A percentile compares a stretch with the other conserved stretches of the same genome.
Evolutionary conservation across 257 asterid species (phyloP).

Genomic region (Petunia axillaris): DNA sequence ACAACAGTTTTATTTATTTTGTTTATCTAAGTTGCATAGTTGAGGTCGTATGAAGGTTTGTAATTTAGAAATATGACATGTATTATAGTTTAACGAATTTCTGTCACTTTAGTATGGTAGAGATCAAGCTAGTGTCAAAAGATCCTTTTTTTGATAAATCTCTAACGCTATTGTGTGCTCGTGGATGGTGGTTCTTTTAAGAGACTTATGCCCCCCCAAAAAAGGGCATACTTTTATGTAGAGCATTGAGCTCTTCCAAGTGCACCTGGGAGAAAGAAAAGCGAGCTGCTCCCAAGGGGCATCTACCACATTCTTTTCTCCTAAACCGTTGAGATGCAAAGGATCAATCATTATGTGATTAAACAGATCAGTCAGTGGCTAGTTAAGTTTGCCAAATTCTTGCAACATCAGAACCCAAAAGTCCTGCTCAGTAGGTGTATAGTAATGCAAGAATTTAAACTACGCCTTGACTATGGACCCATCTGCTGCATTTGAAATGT

Average conservation of each 20-base stretch:
- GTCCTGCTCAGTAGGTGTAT: not conserved
- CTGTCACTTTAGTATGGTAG: not conserved
- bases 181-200: slow-evolving; percentile 10
- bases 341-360: too few relatives aligned
- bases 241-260: not conserved
- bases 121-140: not conserved
- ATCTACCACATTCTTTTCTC: not conserved
- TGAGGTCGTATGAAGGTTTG: not conserved
- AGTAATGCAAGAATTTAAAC: not conserved
- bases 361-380: not conserved
- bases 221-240: not conserved
- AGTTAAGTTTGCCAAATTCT: slow-evolving; percentile 6
- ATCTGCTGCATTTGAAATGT: not conserved
- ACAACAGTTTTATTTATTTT: not conserved
- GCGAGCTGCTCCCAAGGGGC: not conserved
- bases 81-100: not conserved
- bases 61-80: not conserved
- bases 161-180: not conserved
- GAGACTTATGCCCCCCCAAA: not conserved
- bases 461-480: not conserved
- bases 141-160: not conserved
- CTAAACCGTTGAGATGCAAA: too few relatives aligned
- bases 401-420: slow-evolving; percentile 22
- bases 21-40: slow-evolving; percentile 10
- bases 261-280: not conserved